Evolutionary conservation across 805 yeast species (phyloP).

Genomic region (Kluyveromyces starmeri): DNA sequence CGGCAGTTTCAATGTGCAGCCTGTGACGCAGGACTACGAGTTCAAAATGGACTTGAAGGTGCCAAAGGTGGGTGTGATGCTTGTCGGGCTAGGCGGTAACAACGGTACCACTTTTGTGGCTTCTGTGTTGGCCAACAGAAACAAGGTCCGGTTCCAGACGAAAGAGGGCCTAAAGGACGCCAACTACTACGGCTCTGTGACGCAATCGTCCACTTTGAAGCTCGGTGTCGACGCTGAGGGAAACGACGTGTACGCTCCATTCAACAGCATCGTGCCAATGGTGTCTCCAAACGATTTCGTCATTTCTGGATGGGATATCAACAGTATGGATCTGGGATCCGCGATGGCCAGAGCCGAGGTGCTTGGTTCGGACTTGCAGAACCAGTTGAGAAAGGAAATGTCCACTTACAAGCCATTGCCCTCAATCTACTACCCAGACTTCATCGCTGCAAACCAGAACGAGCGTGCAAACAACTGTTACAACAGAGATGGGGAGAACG

Average conservation of each 20-base stretch:
- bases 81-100: slow-evolving; percentile 95
- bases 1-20: slow-evolving; percentile 57
- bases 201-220: slow-evolving; percentile 85
- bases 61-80: slow-evolving; percentile 80
- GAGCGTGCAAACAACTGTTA: slow-evolving; percentile 85
- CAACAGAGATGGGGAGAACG: slow-evolving; percentile 41
- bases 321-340: slow-evolving; percentile 54
- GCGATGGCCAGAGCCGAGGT: slow-evolving; percentile 85
- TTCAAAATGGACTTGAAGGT: slow-evolving; percentile 76
- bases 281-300: slow-evolving; percentile 84
- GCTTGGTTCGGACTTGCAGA: slow-evolving; percentile 75
- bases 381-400: slow-evolving; percentile 59
- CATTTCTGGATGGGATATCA: slow-evolving; percentile 93
- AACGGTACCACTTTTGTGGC: slow-evolving; percentile 89
- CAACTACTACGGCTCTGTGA: slow-evolving; percentile 89
- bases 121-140: slow-evolving; percentile 76
- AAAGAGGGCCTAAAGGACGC: slow-evolving; percentile 70
- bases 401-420: slow-evolving; percentile 60
- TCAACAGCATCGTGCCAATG: slow-evolving; percentile 81
- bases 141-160: slow-evolving; percentile 67
- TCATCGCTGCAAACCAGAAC: slow-evolving; percentile 89
- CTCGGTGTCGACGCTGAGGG: slow-evolving; percentile 77
- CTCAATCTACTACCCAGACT: slow-evolving; percentile 90
- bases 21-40: slow-evolving; percentile 63
- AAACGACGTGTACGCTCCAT: slow-evolving; percentile 85